A percentile compares a stretch with the other conserved stretches of the same genome.
phyloP scores from a whole-genome alignment of 2,329 filamentous ascomycete genomes.

The Talaromyces atroroseus region DNA sequence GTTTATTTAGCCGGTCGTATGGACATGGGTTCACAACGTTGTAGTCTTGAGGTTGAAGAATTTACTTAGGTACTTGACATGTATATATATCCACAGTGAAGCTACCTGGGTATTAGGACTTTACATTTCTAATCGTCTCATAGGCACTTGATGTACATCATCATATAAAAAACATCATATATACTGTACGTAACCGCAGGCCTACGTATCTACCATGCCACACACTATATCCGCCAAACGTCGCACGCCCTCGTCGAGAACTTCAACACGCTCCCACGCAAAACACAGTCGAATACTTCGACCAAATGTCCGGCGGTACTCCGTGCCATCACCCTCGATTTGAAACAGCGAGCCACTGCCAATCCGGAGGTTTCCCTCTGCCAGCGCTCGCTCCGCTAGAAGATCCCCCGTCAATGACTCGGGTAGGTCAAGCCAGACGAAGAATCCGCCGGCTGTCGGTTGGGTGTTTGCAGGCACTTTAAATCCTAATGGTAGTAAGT shows the following conservation, averaged over 20 bases:
- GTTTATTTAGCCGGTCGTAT: not conserved
- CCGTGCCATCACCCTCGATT: constrained; percentile 52
- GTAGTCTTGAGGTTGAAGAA: too few species aligned
- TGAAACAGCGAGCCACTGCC: constrained; percentile 67
- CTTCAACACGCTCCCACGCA: constrained; percentile 63
- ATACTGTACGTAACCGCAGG: too few species aligned
- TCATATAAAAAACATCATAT: too few species aligned
- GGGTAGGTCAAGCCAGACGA: constrained; percentile 71
- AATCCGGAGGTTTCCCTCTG: constrained; percentile 62
- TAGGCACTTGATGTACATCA: too few species aligned
- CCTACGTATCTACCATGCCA: not conserved
- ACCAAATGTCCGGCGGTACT: constrained; percentile 51
- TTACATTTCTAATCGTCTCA: too few species aligned
- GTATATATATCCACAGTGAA: too few species aligned
- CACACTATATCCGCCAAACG: constrained; percentile 47
- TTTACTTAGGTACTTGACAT: too few species aligned
- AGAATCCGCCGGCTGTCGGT: constrained; percentile 70
- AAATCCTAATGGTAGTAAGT: constrained; percentile 61
- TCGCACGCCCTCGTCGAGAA: constrained; percentile 61
- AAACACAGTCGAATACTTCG: constrained; percentile 63
- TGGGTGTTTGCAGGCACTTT: constrained; percentile 22
- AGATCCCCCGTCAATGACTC: constrained; percentile 47
- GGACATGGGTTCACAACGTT: too few species aligned
- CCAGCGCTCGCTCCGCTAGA: constrained; percentile 53
- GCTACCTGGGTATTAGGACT: too few species aligned